A percentile compares a stretch with the other conserved stretches of the same genome.
These are phyloP conservation scores for Fusarium penzigii DNA, from an alignment of 2,329 filamentous ascomycete genomes.

Conservation along the genomic window DNA sequence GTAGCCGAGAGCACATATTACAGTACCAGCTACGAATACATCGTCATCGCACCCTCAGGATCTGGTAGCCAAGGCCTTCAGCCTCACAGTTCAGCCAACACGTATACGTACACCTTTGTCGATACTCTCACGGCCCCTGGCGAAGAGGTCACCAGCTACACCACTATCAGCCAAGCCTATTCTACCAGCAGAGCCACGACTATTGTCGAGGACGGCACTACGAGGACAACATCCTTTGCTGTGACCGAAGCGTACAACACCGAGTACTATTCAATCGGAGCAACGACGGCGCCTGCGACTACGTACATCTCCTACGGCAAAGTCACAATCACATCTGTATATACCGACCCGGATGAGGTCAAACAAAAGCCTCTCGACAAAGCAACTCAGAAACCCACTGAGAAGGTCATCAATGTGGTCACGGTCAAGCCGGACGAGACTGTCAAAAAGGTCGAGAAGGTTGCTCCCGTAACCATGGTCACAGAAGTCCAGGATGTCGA, in stretches of 20 bases:
- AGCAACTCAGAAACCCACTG: conserved; percentile 7
- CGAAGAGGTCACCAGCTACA: conserved; percentile 2
- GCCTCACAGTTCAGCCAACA: background rate
- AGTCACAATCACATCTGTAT: conserved; percentile 26
- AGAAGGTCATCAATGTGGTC: conserved; percentile 24
- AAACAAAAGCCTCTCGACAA: conserved; percentile 10
- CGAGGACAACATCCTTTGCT: conserved; percentile 6
- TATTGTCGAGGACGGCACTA: conserved; percentile 11
- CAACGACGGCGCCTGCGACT: conserved; percentile 23
- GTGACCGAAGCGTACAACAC: conserved; percentile 14
- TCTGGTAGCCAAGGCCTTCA: background rate
- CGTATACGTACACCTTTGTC: conserved; percentile 9
- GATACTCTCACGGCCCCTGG: conserved; percentile 11
- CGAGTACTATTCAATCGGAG: conserved; percentile 15
- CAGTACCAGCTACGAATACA: background rate
- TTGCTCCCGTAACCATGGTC: conserved; percentile 23
- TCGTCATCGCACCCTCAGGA: conserved; percentile 4
- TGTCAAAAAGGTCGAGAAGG: conserved; percentile 22
- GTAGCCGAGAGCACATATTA: background rate
- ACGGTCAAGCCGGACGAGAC: conserved; percentile 22
- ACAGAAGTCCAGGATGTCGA: conserved; percentile 18
- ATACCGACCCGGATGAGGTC: conserved; percentile 12
- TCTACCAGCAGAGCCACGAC: conserved; percentile 13
- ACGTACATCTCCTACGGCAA: conserved; percentile 26
- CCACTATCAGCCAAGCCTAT: conserved; percentile 3